A percentile compares a stretch with the other conserved stretches of the same genome.
Conservation (phyloP, 495 filamentous ascomycete genomes). For the Lineolata rhizophorae region DNA sequence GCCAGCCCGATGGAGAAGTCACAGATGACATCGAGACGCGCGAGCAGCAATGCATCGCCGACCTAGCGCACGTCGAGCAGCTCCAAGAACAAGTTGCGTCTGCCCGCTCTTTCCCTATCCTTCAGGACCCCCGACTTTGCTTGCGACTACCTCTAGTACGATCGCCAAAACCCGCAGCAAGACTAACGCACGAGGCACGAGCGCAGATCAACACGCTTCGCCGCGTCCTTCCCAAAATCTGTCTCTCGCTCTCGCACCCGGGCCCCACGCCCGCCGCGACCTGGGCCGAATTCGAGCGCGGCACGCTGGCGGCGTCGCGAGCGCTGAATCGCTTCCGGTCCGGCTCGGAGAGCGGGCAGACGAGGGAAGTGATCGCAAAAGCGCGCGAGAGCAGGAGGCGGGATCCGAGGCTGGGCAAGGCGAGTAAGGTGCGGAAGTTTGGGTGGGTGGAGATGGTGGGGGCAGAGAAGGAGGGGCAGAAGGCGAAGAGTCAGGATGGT, state of each 20-base stretch:
- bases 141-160: no score
- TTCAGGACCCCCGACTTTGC: background rate
- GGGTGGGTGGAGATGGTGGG: background rate
- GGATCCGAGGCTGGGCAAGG: constrained; percentile 1
- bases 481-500: background rate
- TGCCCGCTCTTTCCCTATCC: background rate
- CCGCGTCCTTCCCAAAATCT: background rate
- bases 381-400: background rate
- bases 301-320: background rate
- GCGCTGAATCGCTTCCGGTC: background rate
- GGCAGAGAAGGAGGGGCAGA: background rate
- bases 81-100: background rate
- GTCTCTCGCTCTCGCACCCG: background rate
- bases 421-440: background rate
- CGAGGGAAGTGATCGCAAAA: background rate
- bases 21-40: no score
- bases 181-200: background rate
- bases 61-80: background rate
- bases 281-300: background rate
- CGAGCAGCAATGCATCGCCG: no score
- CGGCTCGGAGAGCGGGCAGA: background rate
- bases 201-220: background rate
- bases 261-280: background rate
- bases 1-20: no score
- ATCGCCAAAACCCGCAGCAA: no score